Base-by-base conservation (phyloP, 139 green algal species). In the Yamagishiella unicocca region DNA sequence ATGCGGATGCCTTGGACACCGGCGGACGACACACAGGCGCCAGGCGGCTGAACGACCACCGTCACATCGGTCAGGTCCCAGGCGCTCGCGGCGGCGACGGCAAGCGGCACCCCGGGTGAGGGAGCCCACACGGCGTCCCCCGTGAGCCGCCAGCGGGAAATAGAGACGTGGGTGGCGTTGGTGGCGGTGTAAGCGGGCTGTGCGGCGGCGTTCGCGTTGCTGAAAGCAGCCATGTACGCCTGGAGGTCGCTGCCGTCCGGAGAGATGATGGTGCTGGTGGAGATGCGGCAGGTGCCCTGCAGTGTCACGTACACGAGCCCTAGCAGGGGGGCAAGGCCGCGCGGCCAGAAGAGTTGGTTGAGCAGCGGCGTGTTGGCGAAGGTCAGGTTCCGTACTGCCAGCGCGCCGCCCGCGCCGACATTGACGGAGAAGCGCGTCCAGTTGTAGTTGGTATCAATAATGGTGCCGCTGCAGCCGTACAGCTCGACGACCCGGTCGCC, bases 261-360 rank as follows among this genome's bases (percentile, higher is more conserved):
- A 31, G 45, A 38, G 55, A 2, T 37, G 54, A 89, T 62, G n/a
- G 21, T 55, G 21, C 33, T 6, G 54, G 22, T 14, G 14, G 31
- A 21, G 40, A 89, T 31, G 33, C 1, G 9, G 42, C 24, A 22
- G 4, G 0, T 14, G 72, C 83, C 83, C 22, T 43, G 31, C 10
- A 54, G 6, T 5, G 14, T 4, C 3, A 68, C 33, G 42, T 89
- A 75, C 12, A 89, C 22, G 22, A 83, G 58, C n/a, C 42, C 7
- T 10, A 89, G 55, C 40, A 89, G 55, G 38, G 73, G 31, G 31
- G 83, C 27, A 2, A 82, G 29, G 42, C 24, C 25, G 58, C 31
- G 27, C 25, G 83, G 83, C 83, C 83, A 89, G 19, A 89, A 42
- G 54, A 82, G 72, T 54, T 76, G 71, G 38, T 74, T 82, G 40